phyloP scores from a whole-genome alignment of 495 filamentous ascomycete genomes.

The Podospora pseudopauciseta region DNA sequence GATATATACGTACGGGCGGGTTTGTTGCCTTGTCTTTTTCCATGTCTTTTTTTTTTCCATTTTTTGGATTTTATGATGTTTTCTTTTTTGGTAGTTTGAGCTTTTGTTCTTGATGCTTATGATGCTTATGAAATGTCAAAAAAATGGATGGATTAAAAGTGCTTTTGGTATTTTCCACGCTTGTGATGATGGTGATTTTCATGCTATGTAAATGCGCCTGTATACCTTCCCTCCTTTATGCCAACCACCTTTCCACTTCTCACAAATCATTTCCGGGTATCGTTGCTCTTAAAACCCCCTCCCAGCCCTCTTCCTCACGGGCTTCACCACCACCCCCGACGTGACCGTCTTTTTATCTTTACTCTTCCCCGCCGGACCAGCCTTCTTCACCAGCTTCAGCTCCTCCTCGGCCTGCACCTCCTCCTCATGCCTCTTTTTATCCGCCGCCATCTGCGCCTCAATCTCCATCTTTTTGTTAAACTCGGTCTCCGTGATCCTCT shows the following conservation, averaged over 20 bases:
- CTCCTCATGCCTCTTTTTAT: constrained; percentile 70
- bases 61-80: not conserved
- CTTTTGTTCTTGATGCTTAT: not conserved
- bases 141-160: not conserved
- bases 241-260: not conserved
- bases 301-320: constrained; percentile 46
- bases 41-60: too few relatives aligned
- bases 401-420: constrained; percentile 47
- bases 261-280: too few relatives aligned
- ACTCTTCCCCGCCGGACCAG: constrained; percentile 32
- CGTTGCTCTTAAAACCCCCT: constrained; percentile 25
- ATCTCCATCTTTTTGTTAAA: constrained; percentile 96
- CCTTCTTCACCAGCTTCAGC: constrained; percentile 46
- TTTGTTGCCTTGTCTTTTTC: not conserved
- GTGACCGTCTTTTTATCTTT: constrained; percentile 51
- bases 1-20: not conserved
- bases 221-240: too few relatives aligned
- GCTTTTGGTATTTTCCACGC: not conserved
- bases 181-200: too few relatives aligned
- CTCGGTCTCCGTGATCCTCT: constrained; percentile 85
- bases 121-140: not conserved
- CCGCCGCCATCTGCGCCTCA: constrained; percentile 86
- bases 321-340: constrained; percentile 60
- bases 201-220: too few relatives aligned
- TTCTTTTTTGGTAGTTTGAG: not conserved